Conservation (phyloP, 2,329 filamentous ascomycete genomes). For the Fusarium sp. region DNA sequence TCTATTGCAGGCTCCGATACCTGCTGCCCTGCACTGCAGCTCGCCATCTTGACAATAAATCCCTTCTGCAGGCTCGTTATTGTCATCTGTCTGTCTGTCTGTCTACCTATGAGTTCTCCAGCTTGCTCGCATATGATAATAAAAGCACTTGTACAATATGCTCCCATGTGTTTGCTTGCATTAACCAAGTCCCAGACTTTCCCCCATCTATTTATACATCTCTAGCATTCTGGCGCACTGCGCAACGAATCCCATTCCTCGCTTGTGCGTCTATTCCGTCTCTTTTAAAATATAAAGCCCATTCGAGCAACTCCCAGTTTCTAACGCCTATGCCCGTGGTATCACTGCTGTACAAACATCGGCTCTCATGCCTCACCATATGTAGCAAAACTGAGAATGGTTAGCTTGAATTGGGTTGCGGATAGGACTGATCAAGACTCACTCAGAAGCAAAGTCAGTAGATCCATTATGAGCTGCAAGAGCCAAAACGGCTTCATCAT, state of each 20-base stretch:
- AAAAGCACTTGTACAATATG: not conserved
- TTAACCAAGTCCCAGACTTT: not conserved
- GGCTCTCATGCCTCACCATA: conserved; percentile 52
- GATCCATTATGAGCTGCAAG: conserved; percentile 55
- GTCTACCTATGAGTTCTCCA: not conserved
- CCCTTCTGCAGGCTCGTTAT: not conserved
- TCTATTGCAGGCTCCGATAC: not conserved
- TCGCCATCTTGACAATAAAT: not conserved
- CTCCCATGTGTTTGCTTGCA: not conserved
- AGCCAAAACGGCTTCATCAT: conserved; percentile 60
- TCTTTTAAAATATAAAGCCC: not conserved
- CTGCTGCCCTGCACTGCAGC: not conserved
- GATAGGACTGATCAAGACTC: conserved; percentile 34
- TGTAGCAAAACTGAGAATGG: conserved; percentile 47
- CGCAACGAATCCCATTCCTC: conserved; percentile 7
- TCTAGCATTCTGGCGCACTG: not conserved
- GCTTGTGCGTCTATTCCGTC: conserved; percentile 7
- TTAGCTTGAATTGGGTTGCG: conserved; percentile 10
- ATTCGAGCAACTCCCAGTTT: conserved; percentile 25
- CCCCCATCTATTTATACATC: conserved; percentile 7
- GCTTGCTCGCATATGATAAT: not conserved
- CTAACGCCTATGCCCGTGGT: conserved; percentile 35
- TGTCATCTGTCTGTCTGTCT: not conserved
- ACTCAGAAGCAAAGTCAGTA: conserved; percentile 56
- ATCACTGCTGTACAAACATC: conserved; percentile 27